Percentiles rank a stretch among this genome's conserved stretches.
Evolutionary conservation across 179 eudicot species (phyloP).

Genomic region (Drosera spatulata): DNA sequence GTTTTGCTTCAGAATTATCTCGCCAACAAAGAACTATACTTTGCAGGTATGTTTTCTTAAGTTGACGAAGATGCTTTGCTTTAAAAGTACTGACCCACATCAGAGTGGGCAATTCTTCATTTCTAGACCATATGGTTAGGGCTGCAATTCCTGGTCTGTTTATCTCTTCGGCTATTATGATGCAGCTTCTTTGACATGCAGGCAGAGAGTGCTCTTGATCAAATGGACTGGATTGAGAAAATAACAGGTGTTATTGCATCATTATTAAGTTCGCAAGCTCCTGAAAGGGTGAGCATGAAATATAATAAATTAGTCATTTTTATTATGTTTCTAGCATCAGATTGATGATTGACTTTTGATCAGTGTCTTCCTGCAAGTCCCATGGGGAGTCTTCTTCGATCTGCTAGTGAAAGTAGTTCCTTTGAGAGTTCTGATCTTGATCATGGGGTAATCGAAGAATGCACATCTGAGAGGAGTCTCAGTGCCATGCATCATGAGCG

Average conservation of each 20-base stretch:
- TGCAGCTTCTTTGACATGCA: slow-evolving; percentile 24
- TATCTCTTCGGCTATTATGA: background rate
- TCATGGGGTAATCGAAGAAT: slow-evolving; percentile 61
- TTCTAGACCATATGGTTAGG: too few relatives aligned
- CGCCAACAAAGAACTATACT: slow-evolving; percentile 93
- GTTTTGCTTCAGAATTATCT: slow-evolving; percentile 95
- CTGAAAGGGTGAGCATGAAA: slow-evolving; percentile 66
- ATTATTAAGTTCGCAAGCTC: slow-evolving; percentile 87
- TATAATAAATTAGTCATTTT: slow-evolving; percentile 4
- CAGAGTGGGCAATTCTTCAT: too few relatives aligned
- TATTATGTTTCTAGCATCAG: slow-evolving; percentile 3
- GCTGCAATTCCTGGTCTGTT: background rate
- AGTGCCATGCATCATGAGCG: slow-evolving; percentile 54
- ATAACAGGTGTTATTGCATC: slow-evolving; percentile 98
- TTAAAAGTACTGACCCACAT: too few relatives aligned
- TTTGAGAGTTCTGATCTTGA: slow-evolving; percentile 91
- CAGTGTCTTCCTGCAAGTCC: slow-evolving; percentile 72
- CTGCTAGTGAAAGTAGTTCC: slow-evolving; percentile 97
- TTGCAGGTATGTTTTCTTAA: slow-evolving; percentile 48
- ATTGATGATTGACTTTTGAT: slow-evolving; percentile 13
- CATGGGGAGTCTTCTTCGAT: slow-evolving; percentile 82
- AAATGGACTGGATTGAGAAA: slow-evolving; percentile 99
- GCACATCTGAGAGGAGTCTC: slow-evolving; percentile 54
- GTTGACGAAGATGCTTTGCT: too few relatives aligned
- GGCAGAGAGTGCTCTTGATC: slow-evolving; percentile 99